Evolutionary conservation across 495 filamentous ascomycete genomes (phyloP).

Genomic region (Neurospora sublineolata): DNA sequence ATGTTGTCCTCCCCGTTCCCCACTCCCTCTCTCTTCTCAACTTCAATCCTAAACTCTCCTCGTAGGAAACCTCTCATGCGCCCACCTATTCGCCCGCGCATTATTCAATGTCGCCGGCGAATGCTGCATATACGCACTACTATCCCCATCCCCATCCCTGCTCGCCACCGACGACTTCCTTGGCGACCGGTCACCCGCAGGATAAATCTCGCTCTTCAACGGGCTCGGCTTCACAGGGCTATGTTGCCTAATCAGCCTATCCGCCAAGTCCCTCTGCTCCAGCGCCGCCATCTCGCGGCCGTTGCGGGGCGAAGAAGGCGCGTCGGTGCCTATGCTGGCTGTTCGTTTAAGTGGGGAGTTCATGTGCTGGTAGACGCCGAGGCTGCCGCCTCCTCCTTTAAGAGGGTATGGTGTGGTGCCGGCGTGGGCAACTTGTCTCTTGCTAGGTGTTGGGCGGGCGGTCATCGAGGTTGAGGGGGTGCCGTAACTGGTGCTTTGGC

Average conservation of each 20-base stretch:
- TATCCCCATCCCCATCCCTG: background rate
- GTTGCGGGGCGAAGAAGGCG: constrained; percentile 35
- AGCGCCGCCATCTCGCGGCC: constrained; percentile 41
- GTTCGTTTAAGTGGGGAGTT: constrained; percentile 58
- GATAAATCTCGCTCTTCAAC: background rate
- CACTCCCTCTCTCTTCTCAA: too few relatives aligned
- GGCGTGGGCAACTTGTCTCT: constrained; percentile 5
- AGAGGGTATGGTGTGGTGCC: background rate
- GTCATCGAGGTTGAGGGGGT: constrained; percentile 2
- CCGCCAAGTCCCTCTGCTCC: constrained; percentile 30
- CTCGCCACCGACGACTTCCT: background rate
- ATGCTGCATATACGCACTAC: constrained; percentile 2
- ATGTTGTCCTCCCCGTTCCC: background rate
- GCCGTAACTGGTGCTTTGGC: constrained; percentile 2
- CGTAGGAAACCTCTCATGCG: constrained; percentile 33
- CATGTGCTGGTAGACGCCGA: constrained; percentile 70
- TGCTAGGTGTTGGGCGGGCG: background rate
- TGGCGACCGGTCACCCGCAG: background rate
- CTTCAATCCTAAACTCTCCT: background rate
- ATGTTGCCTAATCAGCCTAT: constrained; percentile 17
- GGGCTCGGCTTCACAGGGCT: constrained; percentile 16
- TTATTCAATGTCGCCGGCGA: constrained; percentile 18
- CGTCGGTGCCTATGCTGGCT: constrained; percentile 28
- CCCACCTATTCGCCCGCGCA: constrained; percentile 17
- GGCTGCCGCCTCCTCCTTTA: constrained; percentile 49